phyloP scores from a whole-genome alignment of 192 early-diverging fungal species.

The Podila verticillata region DNA sequence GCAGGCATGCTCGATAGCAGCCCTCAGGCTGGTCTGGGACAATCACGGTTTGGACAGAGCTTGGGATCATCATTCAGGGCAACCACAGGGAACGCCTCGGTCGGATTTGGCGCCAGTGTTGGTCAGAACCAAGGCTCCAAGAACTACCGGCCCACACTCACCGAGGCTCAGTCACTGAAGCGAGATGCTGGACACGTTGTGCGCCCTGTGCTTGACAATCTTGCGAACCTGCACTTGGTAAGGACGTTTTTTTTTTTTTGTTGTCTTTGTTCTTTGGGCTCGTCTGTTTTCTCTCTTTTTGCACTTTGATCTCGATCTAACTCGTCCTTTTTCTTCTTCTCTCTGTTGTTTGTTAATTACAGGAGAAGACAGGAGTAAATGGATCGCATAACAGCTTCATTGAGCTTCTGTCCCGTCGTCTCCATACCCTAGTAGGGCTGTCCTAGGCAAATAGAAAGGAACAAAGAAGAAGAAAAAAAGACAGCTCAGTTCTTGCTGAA shows the following conservation, averaged over 20 bases:
- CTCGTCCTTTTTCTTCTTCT: background rate
- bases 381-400: slow-evolving; percentile 43
- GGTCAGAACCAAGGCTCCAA: slow-evolving; percentile 39
- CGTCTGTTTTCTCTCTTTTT: background rate
- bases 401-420: slow-evolving; percentile 23
- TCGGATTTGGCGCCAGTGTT: background rate
- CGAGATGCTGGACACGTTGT: slow-evolving; percentile 40
- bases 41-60: slow-evolving; percentile 36
- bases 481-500: too few species aligned
- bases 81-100: slow-evolving; percentile 8
- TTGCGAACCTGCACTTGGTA: slow-evolving; percentile 39
- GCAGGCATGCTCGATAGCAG: slow-evolving; percentile 27
- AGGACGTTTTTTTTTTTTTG: background rate
- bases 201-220: slow-evolving; percentile 23
- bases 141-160: slow-evolving; percentile 46
- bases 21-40: slow-evolving; percentile 18
- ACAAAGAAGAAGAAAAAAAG: background rate
- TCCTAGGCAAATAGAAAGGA: slow-evolving; percentile 11
- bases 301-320: background rate
- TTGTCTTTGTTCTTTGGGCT: background rate
- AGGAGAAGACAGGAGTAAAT: slow-evolving; percentile 29
- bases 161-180: slow-evolving; percentile 47
- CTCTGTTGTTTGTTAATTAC: slow-evolving; percentile 8
- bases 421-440: slow-evolving; percentile 31
- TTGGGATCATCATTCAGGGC: slow-evolving; percentile 11